These are phyloP conservation scores for Solanum tacnaense DNA, from an alignment of 257 asterid genomes.

Conservation along the genomic window DNA sequence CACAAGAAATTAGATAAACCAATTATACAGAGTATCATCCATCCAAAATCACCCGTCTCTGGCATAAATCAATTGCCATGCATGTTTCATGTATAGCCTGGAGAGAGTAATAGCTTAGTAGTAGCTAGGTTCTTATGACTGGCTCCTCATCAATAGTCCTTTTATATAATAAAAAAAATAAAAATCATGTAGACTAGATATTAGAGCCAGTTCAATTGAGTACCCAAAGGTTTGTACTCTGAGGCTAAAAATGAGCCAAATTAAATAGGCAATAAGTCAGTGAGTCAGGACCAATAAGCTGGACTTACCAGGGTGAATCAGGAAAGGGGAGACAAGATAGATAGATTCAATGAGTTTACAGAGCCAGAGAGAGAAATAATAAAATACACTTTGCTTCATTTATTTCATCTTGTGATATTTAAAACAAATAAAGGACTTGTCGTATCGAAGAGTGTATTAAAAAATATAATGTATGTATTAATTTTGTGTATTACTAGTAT, in stretches of 20 bases:
- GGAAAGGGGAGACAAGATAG: not conserved
- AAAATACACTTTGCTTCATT: not conserved
- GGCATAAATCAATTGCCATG: not conserved
- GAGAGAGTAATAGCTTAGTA: not conserved
- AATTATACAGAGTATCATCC: not conserved
- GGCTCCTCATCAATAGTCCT: not conserved
- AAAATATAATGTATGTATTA: not conserved
- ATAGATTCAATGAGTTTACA: not conserved
- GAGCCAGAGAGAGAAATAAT: not conserved
- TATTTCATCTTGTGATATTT: not conserved
- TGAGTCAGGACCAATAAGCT: not conserved
- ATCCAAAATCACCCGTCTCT: not conserved
- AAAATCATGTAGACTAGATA: not conserved
- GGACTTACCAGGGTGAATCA: not conserved
- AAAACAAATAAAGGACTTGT: not conserved
- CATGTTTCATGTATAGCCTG: not conserved
- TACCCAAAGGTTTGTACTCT: not conserved
- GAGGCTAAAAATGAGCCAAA: not conserved
- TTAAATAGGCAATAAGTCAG: not conserved
- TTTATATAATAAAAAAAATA: not conserved
- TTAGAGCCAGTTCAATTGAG: not conserved
- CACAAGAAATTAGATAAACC: not conserved
- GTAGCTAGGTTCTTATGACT: not conserved
- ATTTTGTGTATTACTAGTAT: too few species aligned
- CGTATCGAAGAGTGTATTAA: not conserved